Base-by-base conservation (phyloP, 805 yeast species). In the Starmerella etchellsii region DNA sequence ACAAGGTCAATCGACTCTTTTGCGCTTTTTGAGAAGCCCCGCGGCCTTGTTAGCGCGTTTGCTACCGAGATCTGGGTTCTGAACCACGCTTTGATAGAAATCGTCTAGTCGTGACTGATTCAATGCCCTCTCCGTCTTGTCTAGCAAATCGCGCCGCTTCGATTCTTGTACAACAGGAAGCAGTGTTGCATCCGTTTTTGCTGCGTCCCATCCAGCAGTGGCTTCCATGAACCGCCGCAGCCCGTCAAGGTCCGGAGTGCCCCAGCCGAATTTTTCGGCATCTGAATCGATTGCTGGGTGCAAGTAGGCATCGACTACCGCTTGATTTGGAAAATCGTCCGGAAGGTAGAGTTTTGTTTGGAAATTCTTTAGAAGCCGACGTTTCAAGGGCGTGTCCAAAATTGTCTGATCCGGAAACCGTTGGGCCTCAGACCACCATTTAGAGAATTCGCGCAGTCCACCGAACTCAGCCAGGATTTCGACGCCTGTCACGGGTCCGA, bases 401-500 rank as follows among this genome's bases (percentile, higher is more conserved):
- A 59, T 41, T 40, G 62, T 62, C 10, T 34, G 35, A 9, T 47
- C 51, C 0, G 53, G 53, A 35, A 46, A 41, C 36, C 65, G 61
- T 47, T 69, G 73, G 1, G 65, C 70, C 45, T 53, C 61, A 46
- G 58, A 62, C 79, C 70, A 74, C 84, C 88, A 81, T 48, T 54
- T 50, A 22, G 61, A 69, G 65, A 66, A 73, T 41, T 45, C 43
- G 9, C 22, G 29, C 34, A 63, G 44, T 2, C 58, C 64, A 57
- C 74, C 76, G 61, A 88, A 91, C 51, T 87, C 94, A 0, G 94
- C 94, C 27, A 91, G 53, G 16, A 91, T 72, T 58, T 91, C 96
- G 74, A 84, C 74, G 0, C 94, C 91, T 16, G 78, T 69, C 1
- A 91, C 97, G 0, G 95, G 95, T 1, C 99, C 99, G 44, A 91